These are phyloP conservation scores for Penicillium turbatum DNA, from an alignment of 495 filamentous ascomycete species.

Conservation along the genomic window DNA sequence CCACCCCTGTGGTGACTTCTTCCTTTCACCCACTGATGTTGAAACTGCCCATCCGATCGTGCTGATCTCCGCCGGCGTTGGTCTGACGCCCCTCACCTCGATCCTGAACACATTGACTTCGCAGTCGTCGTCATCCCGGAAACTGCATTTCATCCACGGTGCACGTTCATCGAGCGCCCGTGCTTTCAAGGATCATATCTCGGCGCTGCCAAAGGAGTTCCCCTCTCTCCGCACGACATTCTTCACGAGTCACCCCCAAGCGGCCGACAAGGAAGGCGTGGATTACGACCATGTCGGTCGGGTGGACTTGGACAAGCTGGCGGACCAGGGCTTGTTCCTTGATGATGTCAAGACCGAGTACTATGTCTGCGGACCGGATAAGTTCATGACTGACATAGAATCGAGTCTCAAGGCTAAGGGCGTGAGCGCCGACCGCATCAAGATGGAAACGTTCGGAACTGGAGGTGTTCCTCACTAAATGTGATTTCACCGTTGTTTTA, in stretches of 20 bases:
- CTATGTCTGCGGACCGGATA: constrained; percentile 63
- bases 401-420: constrained; percentile 45
- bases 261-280: constrained; percentile 46
- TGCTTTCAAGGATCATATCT: constrained; percentile 47
- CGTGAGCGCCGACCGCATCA: constrained; percentile 50
- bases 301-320: constrained; percentile 52
- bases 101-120: constrained; percentile 59
- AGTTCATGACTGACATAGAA: constrained; percentile 60
- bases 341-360: constrained; percentile 54
- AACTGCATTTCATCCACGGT: constrained; percentile 60
- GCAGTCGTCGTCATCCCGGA: constrained; percentile 32
- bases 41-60: constrained; percentile 48
- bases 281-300: constrained; percentile 55
- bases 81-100: constrained; percentile 61
- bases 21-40: constrained; percentile 39
- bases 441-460: constrained; percentile 66
- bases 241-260: constrained; percentile 36
- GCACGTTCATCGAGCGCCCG: constrained; percentile 42
- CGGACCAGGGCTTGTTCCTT: constrained; percentile 50
- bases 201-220: constrained; percentile 36
- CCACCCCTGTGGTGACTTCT: constrained; percentile 69
- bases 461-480: constrained; percentile 37
- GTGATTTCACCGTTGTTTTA: not conserved
- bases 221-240: constrained; percentile 37
- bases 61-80: constrained; percentile 66